Percentiles rank a stretch among this genome's conserved stretches.
phyloP scores from a whole-genome alignment of 2,329 filamentous ascomycete species.

The Ophiobolus disseminans region DNA sequence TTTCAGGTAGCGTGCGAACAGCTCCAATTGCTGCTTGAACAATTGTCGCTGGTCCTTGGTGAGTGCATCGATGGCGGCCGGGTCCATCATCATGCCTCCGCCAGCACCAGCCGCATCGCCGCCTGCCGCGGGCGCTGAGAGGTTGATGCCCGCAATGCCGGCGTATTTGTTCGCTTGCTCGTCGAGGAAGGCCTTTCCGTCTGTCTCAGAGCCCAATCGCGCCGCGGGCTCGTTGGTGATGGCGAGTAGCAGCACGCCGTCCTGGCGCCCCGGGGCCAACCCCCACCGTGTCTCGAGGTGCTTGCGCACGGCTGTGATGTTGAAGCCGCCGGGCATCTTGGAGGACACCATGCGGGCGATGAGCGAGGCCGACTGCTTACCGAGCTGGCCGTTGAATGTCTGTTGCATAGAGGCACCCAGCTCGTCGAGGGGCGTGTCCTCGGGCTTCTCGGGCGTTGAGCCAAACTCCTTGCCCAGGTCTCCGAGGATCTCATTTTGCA shows the following conservation, averaged over 20 bases:
- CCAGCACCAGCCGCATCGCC: slow-evolving; percentile 74
- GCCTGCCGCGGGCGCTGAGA: slow-evolving; percentile 74
- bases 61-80: slow-evolving; percentile 91
- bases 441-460: slow-evolving; percentile 96
- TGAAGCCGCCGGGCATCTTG: slow-evolving; percentile 99
- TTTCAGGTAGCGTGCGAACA: slow-evolving; percentile 94
- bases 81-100: slow-evolving; percentile 99
- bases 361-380: slow-evolving; percentile 93
- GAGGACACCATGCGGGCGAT: slow-evolving; percentile 95
- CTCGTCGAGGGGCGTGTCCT: slow-evolving; percentile 96
- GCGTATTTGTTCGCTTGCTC: slow-evolving; percentile 91
- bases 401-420: slow-evolving; percentile 94
- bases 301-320: slow-evolving; percentile 94
- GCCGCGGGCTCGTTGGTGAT: slow-evolving; percentile 91
- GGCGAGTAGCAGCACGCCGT: slow-evolving; percentile 85
- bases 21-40: slow-evolving; percentile 97
- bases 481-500: slow-evolving; percentile 98
- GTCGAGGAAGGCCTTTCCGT: slow-evolving; percentile 93
- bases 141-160: slow-evolving; percentile 77
- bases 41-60: slow-evolving; percentile 95
- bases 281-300: slow-evolving; percentile 96
- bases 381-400: slow-evolving; percentile 98
- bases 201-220: slow-evolving; percentile 85
- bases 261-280: slow-evolving; percentile 82
- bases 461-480: slow-evolving; percentile 98